Conservation (phyloP, 108 stramenopile genomes). For the Skeletonema costatum region DNA sequence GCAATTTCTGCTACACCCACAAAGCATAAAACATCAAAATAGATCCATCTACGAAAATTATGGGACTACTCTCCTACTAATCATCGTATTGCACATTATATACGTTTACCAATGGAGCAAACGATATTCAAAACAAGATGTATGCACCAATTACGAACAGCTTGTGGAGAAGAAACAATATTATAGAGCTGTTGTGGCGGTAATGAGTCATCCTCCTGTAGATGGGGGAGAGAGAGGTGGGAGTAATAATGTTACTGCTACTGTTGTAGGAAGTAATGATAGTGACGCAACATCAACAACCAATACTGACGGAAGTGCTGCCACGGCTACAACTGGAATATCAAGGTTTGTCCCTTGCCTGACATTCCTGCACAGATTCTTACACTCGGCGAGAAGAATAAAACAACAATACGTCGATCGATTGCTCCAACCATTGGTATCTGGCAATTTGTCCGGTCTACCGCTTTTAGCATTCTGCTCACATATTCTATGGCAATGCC, state of each 20-base stretch:
- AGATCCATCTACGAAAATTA: conserved; percentile 6
- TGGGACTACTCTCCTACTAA: conserved; percentile 40
- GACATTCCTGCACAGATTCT: background rate
- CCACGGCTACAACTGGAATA: background rate
- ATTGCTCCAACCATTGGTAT: conserved; percentile 33
- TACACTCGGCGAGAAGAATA: background rate
- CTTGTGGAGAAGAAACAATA: conserved; percentile 49
- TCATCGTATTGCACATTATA: conserved; percentile 47
- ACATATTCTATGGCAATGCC: conserved; percentile 68
- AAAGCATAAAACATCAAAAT: background rate
- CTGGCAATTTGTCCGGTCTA: conserved; percentile 50
- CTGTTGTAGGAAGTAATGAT: background rate
- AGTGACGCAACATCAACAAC: background rate
- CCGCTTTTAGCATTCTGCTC: conserved; percentile 57
- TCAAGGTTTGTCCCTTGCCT: background rate
- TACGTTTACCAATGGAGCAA: conserved; percentile 56
- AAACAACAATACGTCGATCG: conserved; percentile 2
- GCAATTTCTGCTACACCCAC: conserved; percentile 16
- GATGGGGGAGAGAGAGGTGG: conserved; percentile 32
- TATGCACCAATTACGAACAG: conserved; percentile 48
- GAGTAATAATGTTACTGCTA: background rate
- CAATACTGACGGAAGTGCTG: background rate
- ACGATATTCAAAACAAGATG: conserved; percentile 31
- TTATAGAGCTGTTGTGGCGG: conserved; percentile 42
- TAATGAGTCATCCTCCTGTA: conserved; percentile 53